Evolutionary conservation across 139 green algal genomes (phyloP).

Genomic region (Medakamo hakoo): DNA sequence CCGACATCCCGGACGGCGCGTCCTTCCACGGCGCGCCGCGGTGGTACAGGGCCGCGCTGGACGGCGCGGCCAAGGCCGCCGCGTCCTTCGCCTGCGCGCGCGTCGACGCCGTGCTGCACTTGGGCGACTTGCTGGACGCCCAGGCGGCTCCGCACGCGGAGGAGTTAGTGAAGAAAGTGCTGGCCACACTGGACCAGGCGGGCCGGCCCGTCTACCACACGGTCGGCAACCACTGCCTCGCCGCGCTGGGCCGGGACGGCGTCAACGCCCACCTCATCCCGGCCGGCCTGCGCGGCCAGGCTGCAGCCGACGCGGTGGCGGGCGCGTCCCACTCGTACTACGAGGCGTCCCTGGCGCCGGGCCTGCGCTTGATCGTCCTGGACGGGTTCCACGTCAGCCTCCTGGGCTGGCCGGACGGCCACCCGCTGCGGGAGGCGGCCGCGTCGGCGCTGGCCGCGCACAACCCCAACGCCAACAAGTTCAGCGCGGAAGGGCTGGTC

Average conservation of each 20-base stretch:
- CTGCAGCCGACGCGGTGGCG: too few species aligned
- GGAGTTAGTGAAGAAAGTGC: slow-evolving; percentile 12
- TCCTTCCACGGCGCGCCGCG: slow-evolving; percentile 49
- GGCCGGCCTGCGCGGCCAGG: not conserved
- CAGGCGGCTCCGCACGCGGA: slow-evolving; percentile 1
- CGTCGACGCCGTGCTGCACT: slow-evolving; percentile 30
- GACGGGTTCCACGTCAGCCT: slow-evolving; percentile 61
- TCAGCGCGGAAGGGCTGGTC: slow-evolving; percentile 35
- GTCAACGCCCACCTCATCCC: not conserved
- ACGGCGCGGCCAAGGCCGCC: slow-evolving; percentile 22
- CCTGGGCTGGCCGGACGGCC: slow-evolving; percentile 25
- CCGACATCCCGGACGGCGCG: slow-evolving; percentile 52
- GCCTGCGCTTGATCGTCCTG: slow-evolving; percentile 48
- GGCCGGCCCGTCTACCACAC: slow-evolving; percentile 30
- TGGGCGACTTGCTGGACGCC: slow-evolving; percentile 49
- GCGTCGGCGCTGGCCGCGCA: slow-evolving; percentile 17
- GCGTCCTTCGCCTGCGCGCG: slow-evolving; percentile 4
- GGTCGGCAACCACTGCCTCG: slow-evolving; percentile 46
- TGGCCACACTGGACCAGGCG: slow-evolving; percentile 26
- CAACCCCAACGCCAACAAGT: slow-evolving; percentile 59
- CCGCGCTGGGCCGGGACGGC: not conserved
- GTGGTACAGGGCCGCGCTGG: slow-evolving; percentile 43
- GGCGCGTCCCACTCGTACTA: not conserved
- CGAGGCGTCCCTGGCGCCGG: slow-evolving; percentile 2
- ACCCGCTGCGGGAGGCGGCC: slow-evolving; percentile 37